A percentile compares a stretch with the other conserved stretches of the same genome.
Evolutionary conservation across 768 basidiomycete species (phyloP).

Genomic region (Psilocybe azurescens): DNA sequence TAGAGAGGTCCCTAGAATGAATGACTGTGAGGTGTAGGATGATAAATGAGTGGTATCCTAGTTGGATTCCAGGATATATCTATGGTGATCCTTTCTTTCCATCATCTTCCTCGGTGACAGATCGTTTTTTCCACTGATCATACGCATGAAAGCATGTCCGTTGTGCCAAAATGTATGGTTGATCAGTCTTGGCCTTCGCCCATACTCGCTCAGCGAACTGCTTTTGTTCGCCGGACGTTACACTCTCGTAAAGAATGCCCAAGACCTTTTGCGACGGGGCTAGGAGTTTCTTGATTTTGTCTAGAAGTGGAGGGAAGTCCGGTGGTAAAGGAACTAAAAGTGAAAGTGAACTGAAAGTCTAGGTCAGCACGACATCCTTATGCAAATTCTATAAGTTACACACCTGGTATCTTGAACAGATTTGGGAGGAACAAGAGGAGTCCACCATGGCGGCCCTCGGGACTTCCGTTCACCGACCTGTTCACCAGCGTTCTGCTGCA

Average conservation of each 20-base stretch:
- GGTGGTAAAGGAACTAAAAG: constrained; percentile 65
- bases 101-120: constrained; percentile 46
- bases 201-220: constrained; percentile 62
- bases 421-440: constrained; percentile 45
- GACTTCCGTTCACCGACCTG: constrained; percentile 4
- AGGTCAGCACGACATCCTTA: constrained; percentile 3
- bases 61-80: constrained; percentile 9
- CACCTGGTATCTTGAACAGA: constrained; percentile 45
- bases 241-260: constrained; percentile 53
- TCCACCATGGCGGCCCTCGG: constrained; percentile 37
- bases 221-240: constrained; percentile 61
- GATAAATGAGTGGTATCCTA: constrained; percentile 14
- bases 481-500: constrained; percentile 34
- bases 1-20: constrained; percentile 3
- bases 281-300: constrained; percentile 59
- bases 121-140: constrained; percentile 52
- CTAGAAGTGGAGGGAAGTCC: constrained; percentile 55
- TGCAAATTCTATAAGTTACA: constrained; percentile 21
- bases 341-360: constrained; percentile 47
- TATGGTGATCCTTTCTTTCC: constrained; percentile 40
- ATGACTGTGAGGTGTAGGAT: constrained; percentile 12
- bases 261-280: constrained; percentile 60
- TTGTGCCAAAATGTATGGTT: constrained; percentile 58
- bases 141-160: constrained; percentile 45
- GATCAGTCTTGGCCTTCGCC: constrained; percentile 67